Percentiles rank a stretch among this genome's conserved stretches.
Conservation (phyloP, 345 rosid genomes). For the Salix koriyanagi region DNA sequence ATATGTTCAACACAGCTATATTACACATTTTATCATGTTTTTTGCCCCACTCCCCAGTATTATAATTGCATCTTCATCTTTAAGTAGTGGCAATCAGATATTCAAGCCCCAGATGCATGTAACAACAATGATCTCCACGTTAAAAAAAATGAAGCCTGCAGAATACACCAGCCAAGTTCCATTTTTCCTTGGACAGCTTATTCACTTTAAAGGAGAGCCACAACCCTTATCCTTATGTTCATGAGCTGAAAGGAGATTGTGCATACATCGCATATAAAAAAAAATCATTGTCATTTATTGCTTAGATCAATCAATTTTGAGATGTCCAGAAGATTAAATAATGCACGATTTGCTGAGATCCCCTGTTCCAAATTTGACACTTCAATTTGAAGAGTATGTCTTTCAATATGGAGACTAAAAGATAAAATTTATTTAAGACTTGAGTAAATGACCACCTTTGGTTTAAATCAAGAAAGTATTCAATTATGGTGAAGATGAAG, state of each 20-base stretch:
- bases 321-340: neutral
- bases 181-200: neutral
- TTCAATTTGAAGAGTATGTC: neutral
- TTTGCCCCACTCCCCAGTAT: neutral
- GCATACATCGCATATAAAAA: neutral
- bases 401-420: neutral
- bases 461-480: neutral
- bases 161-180: neutral
- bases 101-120: neutral
- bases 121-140: neutral
- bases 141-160: neutral
- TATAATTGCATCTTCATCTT: neutral
- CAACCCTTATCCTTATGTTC: neutral
- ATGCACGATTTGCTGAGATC: neutral
- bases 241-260: neutral
- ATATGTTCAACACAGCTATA: neutral
- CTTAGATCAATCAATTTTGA: neutral
- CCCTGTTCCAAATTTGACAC: neutral
- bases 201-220: neutral
- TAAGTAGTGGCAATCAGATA: neutral
- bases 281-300: neutral
- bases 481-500: neutral
- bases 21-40: neutral
- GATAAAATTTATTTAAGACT: neutral
- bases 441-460: neutral